Conservation (phyloP, 768 basidiomycete genomes). For the Crassisporium funariophilum region DNA sequence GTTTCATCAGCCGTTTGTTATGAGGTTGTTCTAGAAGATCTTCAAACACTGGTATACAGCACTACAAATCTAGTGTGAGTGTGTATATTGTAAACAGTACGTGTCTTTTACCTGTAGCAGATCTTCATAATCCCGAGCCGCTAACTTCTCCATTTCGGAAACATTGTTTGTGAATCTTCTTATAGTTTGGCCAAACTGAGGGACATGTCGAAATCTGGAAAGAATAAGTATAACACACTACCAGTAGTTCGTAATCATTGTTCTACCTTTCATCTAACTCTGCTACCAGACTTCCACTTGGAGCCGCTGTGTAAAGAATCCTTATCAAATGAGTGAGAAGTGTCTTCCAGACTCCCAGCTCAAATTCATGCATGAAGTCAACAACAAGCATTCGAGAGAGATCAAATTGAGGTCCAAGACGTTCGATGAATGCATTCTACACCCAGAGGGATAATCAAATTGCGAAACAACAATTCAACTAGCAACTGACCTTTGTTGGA, state of each 20-base stretch:
- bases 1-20: slow-evolving; percentile 28
- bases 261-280: slow-evolving; percentile 33
- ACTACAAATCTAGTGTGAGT: slow-evolving; percentile 27
- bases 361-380: slow-evolving; percentile 41
- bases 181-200: slow-evolving; percentile 27
- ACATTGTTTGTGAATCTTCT: slow-evolving; percentile 29
- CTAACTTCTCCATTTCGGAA: slow-evolving; percentile 30
- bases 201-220: slow-evolving; percentile 25
- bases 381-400: slow-evolving; percentile 31
- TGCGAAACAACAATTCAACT: too few species aligned
- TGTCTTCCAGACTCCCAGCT: slow-evolving; percentile 41
- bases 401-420: slow-evolving; percentile 24
- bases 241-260: background rate
- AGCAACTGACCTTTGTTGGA: too few species aligned
- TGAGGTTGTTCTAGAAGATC: slow-evolving; percentile 32
- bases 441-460: too few species aligned
- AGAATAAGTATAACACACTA: background rate
- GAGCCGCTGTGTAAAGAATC: slow-evolving; percentile 28
- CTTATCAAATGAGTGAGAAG: slow-evolving; percentile 39
- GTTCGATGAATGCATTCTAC: slow-evolving; percentile 26
- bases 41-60: slow-evolving; percentile 39
- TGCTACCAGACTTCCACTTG: slow-evolving; percentile 20
- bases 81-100: slow-evolving; percentile 6
- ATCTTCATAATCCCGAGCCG: slow-evolving; percentile 38
- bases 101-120: slow-evolving; percentile 32